Evolutionary conservation across 148 eudicot genomes (phyloP), one percentile per base, ranked within the genome.

Genomic region (Euryodendron excelsum): DNA sequence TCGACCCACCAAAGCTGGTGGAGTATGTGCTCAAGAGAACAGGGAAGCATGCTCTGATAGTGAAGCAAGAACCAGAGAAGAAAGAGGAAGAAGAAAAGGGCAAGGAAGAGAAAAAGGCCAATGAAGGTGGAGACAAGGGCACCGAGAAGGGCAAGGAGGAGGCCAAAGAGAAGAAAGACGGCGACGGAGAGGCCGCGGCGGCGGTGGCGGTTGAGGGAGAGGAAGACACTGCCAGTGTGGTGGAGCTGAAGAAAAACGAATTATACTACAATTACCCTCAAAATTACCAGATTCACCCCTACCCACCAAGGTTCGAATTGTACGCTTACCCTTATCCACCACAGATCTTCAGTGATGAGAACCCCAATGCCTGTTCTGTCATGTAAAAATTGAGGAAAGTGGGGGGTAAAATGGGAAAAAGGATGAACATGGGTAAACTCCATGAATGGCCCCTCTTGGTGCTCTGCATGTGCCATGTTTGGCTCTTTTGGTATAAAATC

Each of bases 311-410:
- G 81, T 87, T 81, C 77, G 94, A 89, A 60, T 66, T 81, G 85
- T 44, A 88, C 75, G 79, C 87, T 55, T 89, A 93, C 73, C 94
- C 77, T 20, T 44, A 66, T 64, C 53, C 85, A 6, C 85, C 98
- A 11, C 98, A 94, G 71, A 92, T 92, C 62, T 94, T 94, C 76
- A 92, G 98, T 74, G 98, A 94, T 75, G 98, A 94, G 88, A 94
- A 94, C 80, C 98, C 97, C 64, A 91, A 94, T 84, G 98, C 96
- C 70, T 94, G 98, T 74, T 82, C 90, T 20, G 87, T 94, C 2
- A 94, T 92, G 94, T 92, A 86, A 90, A 81, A 76, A 56, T 9
- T 3, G 37, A 23, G 21, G 59, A 27, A 28, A 0, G 23, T 3
- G 52, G 65, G 75, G 87, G 89, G 81, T 77, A 78, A 44, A 70